Evolutionary conservation across 2,329 filamentous ascomycete genomes (phyloP).

Genomic region (Aspergillus carbonarius): DNA sequence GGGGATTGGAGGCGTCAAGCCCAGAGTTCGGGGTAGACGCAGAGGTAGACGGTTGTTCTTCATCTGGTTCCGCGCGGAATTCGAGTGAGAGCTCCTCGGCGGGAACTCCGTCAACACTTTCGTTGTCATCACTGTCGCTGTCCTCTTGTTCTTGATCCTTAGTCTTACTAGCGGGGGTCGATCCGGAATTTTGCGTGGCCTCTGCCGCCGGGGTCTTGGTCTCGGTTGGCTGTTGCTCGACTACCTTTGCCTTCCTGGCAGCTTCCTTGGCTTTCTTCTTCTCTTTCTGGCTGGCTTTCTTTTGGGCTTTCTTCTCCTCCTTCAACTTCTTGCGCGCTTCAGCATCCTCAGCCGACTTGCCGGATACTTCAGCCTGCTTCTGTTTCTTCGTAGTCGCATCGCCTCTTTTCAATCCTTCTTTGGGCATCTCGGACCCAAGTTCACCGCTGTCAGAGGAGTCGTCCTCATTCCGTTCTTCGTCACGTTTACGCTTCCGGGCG

Average conservation of each 20-base stretch:
- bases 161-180: conserved; percentile 21
- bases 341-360: conserved; percentile 31
- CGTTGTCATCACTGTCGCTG: conserved; percentile 26
- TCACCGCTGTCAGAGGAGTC: conserved; percentile 45
- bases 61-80: conserved; percentile 38
- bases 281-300: conserved; percentile 53
- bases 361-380: conserved; percentile 45
- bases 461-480: conserved; percentile 54
- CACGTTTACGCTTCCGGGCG: conserved; percentile 73
- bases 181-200: conserved; percentile 21
- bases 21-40: conserved; percentile 55
- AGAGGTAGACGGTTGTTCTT: conserved; percentile 41
- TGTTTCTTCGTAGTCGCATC: conserved; percentile 53
- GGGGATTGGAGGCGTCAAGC: conserved; percentile 53
- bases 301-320: conserved; percentile 43
- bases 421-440: conserved; percentile 52
- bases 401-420: conserved; percentile 60
- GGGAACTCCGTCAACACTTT: conserved; percentile 44
- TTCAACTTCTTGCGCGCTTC: conserved; percentile 39
- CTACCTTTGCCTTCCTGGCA: conserved; percentile 36
- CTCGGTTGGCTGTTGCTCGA: conserved; percentile 30
- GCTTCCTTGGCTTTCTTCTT: conserved; percentile 47
- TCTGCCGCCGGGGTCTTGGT: conserved; percentile 18
- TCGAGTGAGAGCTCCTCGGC: conserved; percentile 51
- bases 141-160: conserved; percentile 25